These are phyloP conservation scores for Vanilla planifolia DNA, from an alignment of 106 monocot species.

Conservation along the genomic window DNA sequence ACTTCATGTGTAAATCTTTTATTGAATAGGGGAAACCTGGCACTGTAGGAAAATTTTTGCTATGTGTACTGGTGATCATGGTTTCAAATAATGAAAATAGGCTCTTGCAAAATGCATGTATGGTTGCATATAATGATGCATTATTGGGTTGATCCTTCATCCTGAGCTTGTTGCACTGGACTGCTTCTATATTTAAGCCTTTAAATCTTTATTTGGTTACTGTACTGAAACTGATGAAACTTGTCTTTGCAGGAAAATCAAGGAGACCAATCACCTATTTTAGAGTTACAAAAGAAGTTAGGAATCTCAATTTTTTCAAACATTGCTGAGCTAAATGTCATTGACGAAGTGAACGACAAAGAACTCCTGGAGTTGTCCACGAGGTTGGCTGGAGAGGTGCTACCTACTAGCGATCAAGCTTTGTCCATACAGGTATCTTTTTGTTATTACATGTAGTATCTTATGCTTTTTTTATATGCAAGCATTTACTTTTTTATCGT, in stretches of 20 bases:
- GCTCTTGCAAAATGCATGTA: too few species aligned
- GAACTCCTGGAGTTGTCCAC: slow-evolving; percentile 67
- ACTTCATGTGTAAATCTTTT: background rate
- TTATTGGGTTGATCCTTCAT: too few species aligned
- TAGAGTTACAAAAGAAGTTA: slow-evolving; percentile 59
- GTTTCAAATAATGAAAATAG: too few species aligned
- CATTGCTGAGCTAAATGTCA: slow-evolving; percentile 21
- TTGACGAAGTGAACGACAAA: slow-evolving; percentile 58
- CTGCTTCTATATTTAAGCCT: too few species aligned
- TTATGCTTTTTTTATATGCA: background rate
- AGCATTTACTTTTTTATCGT: slow-evolving; percentile 2
- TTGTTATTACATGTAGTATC: background rate
- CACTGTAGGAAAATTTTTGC: too few species aligned
- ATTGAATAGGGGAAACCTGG: too few species aligned
- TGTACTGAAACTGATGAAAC: too few species aligned
- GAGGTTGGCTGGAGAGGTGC: slow-evolving; percentile 46
- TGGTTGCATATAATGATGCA: too few species aligned
- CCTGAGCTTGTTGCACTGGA: too few species aligned
- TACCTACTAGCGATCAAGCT: slow-evolving; percentile 34
- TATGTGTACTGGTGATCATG: too few species aligned
- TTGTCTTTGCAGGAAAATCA: slow-evolving; percentile 33
- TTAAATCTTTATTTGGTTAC: too few species aligned
- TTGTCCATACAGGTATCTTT: slow-evolving; percentile 54
- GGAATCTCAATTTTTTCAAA: slow-evolving; percentile 44
- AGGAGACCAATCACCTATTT: slow-evolving; percentile 30